Evolutionary conservation across 2,329 filamentous ascomycete species (phyloP).

Genomic region (Hymenoscyphus salicellus): DNA sequence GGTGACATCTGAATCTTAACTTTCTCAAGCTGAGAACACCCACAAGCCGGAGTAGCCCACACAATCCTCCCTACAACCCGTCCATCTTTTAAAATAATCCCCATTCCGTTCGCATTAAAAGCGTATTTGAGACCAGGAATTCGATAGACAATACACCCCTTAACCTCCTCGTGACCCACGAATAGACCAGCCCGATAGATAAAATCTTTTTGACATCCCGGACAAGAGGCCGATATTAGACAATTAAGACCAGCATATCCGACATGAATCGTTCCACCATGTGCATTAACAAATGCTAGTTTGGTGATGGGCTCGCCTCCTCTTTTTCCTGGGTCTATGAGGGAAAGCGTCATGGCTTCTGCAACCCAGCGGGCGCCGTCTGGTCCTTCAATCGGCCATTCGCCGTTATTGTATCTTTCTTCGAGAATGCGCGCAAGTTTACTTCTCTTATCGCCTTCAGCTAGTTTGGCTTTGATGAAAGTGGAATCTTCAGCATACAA

Average conservation of each 20-base stretch:
- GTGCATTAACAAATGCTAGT: neutral
- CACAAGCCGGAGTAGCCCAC: conserved; percentile 1
- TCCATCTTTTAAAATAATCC: neutral
- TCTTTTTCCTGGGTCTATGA: neutral
- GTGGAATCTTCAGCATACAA: neutral
- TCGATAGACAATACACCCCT: neutral
- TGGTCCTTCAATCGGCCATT: neutral
- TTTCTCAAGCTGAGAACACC: neutral
- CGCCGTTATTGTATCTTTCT: neutral
- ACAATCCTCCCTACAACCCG: neutral
- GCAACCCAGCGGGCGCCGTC: neutral
- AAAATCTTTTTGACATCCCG: neutral
- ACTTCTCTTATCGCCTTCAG: neutral
- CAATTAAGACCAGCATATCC: neutral
- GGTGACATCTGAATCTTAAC: neutral
- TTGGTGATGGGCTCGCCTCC: neutral
- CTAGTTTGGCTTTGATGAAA: neutral
- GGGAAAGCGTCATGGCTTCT: neutral
- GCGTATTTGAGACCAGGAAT: neutral
- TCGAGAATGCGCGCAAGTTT: neutral
- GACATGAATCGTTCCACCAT: neutral
- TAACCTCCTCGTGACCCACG: neutral
- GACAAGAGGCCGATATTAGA: neutral
- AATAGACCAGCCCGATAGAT: neutral
- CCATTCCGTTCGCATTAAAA: neutral